These are phyloP conservation scores for Cyclostephanos tholiformis DNA, from an alignment of 108 stramenopile species.

Conservation along the genomic window DNA sequence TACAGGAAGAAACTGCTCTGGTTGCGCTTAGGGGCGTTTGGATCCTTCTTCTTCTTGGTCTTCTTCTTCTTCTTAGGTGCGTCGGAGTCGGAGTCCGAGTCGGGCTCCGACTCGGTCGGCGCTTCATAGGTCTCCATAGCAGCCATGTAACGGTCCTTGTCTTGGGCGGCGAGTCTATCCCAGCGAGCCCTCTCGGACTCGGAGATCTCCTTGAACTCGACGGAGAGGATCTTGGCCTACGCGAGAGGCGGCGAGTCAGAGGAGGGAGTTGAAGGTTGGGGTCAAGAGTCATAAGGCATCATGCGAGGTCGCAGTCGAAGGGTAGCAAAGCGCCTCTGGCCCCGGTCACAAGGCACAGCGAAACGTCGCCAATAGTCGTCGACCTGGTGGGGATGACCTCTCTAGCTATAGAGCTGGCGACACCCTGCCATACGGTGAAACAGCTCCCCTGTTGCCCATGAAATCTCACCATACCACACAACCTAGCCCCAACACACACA, in stretches of 20 bases:
- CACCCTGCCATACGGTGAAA: no score
- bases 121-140: slow-evolving; percentile 40
- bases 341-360: no score
- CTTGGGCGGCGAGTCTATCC: slow-evolving; percentile 31
- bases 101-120: slow-evolving; percentile 40
- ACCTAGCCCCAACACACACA: no score
- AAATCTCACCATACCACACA: no score
- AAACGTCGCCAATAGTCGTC: no score
- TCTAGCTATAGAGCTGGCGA: no score
- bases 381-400: background rate
- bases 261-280: slow-evolving; percentile 7
- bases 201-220: slow-evolving; percentile 35
- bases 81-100: slow-evolving; percentile 53
- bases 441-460: no score
- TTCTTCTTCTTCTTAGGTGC: slow-evolving; percentile 47
- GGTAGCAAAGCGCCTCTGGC: no score
- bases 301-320: background rate
- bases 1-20: slow-evolving; percentile 81
- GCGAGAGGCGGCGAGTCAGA: slow-evolving; percentile 5
- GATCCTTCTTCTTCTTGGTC: slow-evolving; percentile 68
- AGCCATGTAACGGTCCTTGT: slow-evolving; percentile 40
- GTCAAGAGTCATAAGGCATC: background rate
- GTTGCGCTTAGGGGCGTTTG: slow-evolving; percentile 80
- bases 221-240: slow-evolving; percentile 54
- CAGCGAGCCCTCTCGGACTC: slow-evolving; percentile 17